phyloP scores from a whole-genome alignment of 208 protist genomes.

The Wallacemonas sp. region DNA sequence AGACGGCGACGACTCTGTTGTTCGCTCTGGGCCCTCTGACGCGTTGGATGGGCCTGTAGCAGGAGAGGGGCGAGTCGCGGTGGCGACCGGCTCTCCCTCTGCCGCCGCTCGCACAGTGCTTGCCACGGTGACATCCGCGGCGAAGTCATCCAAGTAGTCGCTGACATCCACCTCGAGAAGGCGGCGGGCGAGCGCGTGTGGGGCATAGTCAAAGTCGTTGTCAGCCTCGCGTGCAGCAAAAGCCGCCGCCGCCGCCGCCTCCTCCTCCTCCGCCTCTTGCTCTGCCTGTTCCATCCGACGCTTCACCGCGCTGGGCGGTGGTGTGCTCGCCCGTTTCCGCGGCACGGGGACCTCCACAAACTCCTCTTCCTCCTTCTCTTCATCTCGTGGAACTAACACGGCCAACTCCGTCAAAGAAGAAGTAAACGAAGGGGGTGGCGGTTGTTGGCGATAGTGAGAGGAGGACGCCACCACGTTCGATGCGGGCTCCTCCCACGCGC shows the following conservation, averaged over 20 bases:
- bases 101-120: no score
- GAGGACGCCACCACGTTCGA: no score
- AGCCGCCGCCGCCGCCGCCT: neutral
- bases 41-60: no score
- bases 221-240: no score
- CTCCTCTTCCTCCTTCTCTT: neutral
- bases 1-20: no score
- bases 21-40: no score
- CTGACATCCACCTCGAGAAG: constrained; percentile 5
- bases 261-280: neutral
- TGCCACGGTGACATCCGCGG: neutral
- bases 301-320: constrained; percentile 11
- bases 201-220: neutral
- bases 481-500: no score
- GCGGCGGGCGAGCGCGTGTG: neutral
- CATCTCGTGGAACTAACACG: neutral
- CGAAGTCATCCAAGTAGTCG: constrained; percentile 17
- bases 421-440: neutral
- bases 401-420: neutral
- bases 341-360: neutral
- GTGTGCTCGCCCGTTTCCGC: constrained; percentile 12
- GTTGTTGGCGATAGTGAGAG: no score
- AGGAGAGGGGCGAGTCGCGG: no score
- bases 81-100: no score
- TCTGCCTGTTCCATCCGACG: neutral